Evolutionary conservation across 2,329 filamentous ascomycete species (phyloP), one percentile per base, ranked within the genome.

Genomic region (Graphilbum sp.): DNA sequence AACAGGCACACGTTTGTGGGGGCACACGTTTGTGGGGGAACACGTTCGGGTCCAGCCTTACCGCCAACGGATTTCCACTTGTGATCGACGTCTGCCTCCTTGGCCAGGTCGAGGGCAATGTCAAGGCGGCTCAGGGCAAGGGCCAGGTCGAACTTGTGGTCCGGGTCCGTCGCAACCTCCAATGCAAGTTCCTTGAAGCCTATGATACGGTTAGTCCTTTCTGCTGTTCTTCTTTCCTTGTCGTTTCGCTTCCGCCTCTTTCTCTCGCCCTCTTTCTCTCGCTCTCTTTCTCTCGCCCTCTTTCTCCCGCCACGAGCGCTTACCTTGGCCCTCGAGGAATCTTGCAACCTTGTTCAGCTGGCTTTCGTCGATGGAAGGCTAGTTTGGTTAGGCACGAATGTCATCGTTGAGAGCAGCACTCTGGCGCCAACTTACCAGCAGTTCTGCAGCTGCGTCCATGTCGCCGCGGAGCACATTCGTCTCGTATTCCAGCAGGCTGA

Each of bases 261-360:
- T n/a, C n/a, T n/a, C n/a, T n/a, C n/a, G n/a, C n/a, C n/a, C n/a
- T n/a, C n/a, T n/a, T n/a, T n/a, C n/a, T n/a, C n/a, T n/a, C n/a
- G n/a, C n/a, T n/a, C n/a, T n/a, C n/a, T n/a, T n/a, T n/a, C n/a
- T n/a, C n/a, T n/a, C n/a, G n/a, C n/a, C n/a, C n/a, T n/a, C n/a
- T n/a, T n/a, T 12, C 16, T 11, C 10, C 4, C 21, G 5, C 16
- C 15, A 15, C n/a, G n/a, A n/a, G n/a, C n/a, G 9, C 35, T 94
- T 85, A 31, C 88, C 88, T 59, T 98, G 90, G 3, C 90, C 90
- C 58, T 75, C 90, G 38, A 98, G 68, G 69, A 98, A 98, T 18
- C 90, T 79, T 4, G 90, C 90, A 49, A 98, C 92, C 65, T 96
- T 96, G 68, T 94, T 95, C 58, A 94, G 81, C 57, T 98, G 86